Evolutionary conservation across 1,139 yeast species (phyloP).

Genomic region (Debaryomyces sp.): DNA sequence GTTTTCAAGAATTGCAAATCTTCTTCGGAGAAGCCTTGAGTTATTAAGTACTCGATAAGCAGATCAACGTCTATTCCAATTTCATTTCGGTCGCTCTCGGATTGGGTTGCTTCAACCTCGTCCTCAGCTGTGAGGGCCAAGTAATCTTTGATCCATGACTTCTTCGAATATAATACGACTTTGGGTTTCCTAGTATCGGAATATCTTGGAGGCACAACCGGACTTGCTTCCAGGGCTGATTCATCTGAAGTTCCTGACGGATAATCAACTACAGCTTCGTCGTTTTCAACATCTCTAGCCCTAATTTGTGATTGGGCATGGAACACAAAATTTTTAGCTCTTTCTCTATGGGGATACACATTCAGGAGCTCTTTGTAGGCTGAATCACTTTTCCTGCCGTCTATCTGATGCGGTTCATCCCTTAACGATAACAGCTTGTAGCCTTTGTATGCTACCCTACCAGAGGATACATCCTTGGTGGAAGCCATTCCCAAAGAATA

Average conservation of each 20-base stretch:
- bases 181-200: slow-evolving; percentile 5
- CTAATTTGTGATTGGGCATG: slow-evolving; percentile 2
- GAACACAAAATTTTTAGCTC: slow-evolving; percentile 1
- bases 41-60: slow-evolving; percentile 29
- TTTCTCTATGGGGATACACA: not conserved
- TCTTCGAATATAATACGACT: slow-evolving; percentile 10
- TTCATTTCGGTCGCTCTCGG: not conserved
- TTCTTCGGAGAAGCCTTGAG: slow-evolving; percentile 30
- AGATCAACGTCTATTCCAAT: slow-evolving; percentile 26
- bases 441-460: not conserved
- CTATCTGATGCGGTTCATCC: not conserved
- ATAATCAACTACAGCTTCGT: not conserved
- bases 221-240: not conserved
- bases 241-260: not conserved
- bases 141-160: slow-evolving; percentile 22
- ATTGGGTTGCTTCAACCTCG: not conserved
- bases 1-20: slow-evolving; percentile 32
- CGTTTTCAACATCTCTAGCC: not conserved
- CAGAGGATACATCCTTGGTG: not conserved
- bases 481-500: slow-evolving; percentile 2
- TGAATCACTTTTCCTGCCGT: not conserved
- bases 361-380: not conserved
- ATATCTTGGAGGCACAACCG: not conserved
- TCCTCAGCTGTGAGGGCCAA: slow-evolving; percentile 11
- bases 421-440: not conserved